Evolutionary conservation across 345 rosid species (phyloP).

Genomic region (Gossypioides kirkii): DNA sequence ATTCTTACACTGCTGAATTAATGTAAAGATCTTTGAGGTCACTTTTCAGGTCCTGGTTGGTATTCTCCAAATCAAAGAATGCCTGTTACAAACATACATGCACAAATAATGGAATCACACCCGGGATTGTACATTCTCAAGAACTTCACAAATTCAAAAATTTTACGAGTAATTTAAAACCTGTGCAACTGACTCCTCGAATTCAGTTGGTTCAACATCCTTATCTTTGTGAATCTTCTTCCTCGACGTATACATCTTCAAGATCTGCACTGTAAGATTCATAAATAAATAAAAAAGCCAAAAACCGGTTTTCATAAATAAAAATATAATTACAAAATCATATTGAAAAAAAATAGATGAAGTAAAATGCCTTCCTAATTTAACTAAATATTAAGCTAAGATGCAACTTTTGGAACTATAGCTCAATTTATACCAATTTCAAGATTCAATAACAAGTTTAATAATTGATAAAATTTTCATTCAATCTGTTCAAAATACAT

Average conservation of each 20-base stretch:
- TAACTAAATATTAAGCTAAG: background rate
- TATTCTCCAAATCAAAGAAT: constrained; percentile 77
- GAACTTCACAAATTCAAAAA: background rate
- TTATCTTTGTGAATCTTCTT: constrained; percentile 77
- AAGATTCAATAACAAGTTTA: background rate
- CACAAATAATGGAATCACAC: background rate
- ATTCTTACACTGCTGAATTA: constrained; percentile 63
- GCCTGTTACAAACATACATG: constrained; percentile 33
- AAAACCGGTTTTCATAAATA: background rate
- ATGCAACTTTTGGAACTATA: background rate
- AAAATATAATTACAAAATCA: background rate
- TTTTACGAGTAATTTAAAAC: constrained; percentile 19
- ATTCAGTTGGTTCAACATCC: constrained; percentile 69
- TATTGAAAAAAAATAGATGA: background rate
- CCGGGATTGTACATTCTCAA: background rate
- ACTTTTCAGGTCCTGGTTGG: constrained; percentile 73
- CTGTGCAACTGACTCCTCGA: constrained; percentile 86
- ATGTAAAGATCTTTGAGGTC: constrained; percentile 82
- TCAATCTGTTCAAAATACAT: background rate
- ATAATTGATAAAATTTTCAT: background rate
- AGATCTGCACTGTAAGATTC: background rate
- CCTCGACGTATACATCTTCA: constrained; percentile 64
- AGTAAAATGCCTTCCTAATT: background rate
- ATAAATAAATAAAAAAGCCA: too few relatives aligned
- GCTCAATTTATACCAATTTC: background rate